A percentile compares a stretch with the other conserved stretches of the same genome.
Evolutionary conservation across 2,329 filamentous ascomycete species (phyloP).

Genomic region (Ophiostoma tasmaniense): DNA sequence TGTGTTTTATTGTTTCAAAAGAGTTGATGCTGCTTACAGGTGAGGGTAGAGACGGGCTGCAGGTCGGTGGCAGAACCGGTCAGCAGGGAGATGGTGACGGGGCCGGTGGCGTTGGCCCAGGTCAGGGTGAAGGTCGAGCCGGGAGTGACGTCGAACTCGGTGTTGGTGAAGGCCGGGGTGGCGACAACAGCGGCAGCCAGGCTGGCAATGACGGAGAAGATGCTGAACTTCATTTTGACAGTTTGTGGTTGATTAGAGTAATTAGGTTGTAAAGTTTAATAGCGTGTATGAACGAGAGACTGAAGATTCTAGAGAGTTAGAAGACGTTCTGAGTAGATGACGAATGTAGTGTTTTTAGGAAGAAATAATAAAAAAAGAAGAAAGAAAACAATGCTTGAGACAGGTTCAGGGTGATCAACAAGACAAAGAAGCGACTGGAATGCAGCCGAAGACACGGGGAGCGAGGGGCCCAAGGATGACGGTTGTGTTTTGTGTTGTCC

Average conservation of each 20-base stretch:
- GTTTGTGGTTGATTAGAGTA: background rate
- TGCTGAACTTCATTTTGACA: slow-evolving; percentile 35
- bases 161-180: slow-evolving; percentile 28
- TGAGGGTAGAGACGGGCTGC: slow-evolving; percentile 28
- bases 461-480: background rate
- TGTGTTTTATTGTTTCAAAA: background rate
- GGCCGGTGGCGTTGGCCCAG: slow-evolving; percentile 34
- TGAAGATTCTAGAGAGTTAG: background rate
- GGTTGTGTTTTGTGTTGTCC: background rate
- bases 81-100: slow-evolving; percentile 36
- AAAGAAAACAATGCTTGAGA: too few species aligned
- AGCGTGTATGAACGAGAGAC: background rate
- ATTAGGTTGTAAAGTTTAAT: background rate
- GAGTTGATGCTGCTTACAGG: slow-evolving; percentile 26
- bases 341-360: too few species aligned
- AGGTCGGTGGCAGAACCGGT: slow-evolving; percentile 32
- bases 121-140: slow-evolving; percentile 37
- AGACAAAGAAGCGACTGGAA: background rate
- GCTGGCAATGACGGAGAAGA: slow-evolving; percentile 29
- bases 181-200: slow-evolving; percentile 29
- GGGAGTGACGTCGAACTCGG: slow-evolving; percentile 26
- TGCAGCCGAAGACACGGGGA: background rate
- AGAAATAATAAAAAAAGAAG: background rate
- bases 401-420: background rate
- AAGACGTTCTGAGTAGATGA: background rate